phyloP scores from a whole-genome alignment of 345 rosid species.

The Eutrema yunnanense region DNA sequence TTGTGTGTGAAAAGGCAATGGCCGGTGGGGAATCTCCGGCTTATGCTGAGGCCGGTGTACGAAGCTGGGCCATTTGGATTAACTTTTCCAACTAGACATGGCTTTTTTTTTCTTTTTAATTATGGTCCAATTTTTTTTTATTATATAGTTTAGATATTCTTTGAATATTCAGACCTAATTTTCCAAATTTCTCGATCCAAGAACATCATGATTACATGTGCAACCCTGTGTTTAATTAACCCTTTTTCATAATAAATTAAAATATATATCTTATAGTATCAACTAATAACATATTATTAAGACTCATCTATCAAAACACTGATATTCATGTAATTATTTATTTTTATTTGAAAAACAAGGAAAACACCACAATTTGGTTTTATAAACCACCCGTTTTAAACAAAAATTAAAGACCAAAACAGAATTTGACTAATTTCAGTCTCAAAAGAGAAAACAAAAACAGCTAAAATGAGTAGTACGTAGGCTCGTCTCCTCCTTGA shows the following conservation, averaged over 20 bases:
- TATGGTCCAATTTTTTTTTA: neutral
- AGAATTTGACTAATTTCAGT: constrained; percentile 9
- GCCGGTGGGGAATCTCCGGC: constrained; percentile 13
- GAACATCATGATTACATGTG: constrained; percentile 34
- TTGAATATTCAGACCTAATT: constrained; percentile 11
- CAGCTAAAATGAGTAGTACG: neutral
- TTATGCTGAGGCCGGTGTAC: constrained; percentile 8
- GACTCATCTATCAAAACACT: neutral
- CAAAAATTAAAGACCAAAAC: neutral
- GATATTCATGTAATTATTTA: neutral
- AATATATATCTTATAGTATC: neutral
- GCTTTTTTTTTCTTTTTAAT: neutral
- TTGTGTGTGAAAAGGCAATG: neutral
- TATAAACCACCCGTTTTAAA: neutral
- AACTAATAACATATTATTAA: neutral
- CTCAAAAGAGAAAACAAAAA: neutral
- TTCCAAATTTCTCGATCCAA: constrained; percentile 18
- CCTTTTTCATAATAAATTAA: neutral
- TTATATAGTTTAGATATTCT: neutral
- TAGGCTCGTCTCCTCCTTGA: neutral
- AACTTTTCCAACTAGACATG: constrained; percentile 15
- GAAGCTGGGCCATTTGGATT: constrained; percentile 1
- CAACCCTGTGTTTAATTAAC: constrained; percentile 23
- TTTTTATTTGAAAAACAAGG: neutral
- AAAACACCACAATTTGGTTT: neutral